Conservation (phyloP, 768 basidiomycete species). For the Melanogaster broomeanus region DNA sequence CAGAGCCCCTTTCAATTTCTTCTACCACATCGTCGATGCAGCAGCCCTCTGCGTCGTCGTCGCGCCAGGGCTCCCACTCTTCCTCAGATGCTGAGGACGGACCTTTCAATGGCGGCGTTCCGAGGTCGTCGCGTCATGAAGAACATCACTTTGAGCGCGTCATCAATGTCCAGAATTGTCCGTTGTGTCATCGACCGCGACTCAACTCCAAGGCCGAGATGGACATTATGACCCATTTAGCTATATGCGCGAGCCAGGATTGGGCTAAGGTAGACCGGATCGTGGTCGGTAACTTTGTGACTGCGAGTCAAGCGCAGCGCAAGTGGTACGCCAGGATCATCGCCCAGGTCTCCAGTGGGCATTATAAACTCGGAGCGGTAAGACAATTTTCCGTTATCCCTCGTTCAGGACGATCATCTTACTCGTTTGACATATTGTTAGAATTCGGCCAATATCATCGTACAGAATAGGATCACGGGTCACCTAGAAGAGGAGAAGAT, state of each 20-base stretch:
- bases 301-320: constrained; percentile 90
- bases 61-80: constrained; percentile 39
- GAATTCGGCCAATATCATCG: constrained; percentile 98
- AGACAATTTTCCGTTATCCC: constrained; percentile 20
- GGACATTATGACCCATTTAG: constrained; percentile 96
- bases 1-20: constrained; percentile 25
- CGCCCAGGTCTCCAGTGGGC: constrained; percentile 80
- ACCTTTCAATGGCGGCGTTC: constrained; percentile 13
- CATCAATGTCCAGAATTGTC: constrained; percentile 94
- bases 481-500: constrained; percentile 98
- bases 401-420: not conserved
- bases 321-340: constrained; percentile 97
- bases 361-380: constrained; percentile 89
- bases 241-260: constrained; percentile 91
- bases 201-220: constrained; percentile 86
- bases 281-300: constrained; percentile 93
- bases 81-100: constrained; percentile 49
- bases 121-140: constrained; percentile 13
- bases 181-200: constrained; percentile 87
- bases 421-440: constrained; percentile 26
- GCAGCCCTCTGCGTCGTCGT: not conserved
- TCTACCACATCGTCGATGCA: constrained; percentile 8
- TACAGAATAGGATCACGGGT: constrained; percentile 91
- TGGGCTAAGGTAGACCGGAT: constrained; percentile 89
- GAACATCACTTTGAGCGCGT: constrained; percentile 70